phyloP scores from a whole-genome alignment of 495 filamentous ascomycete species.

The Trichoderma orchidacearum region DNA sequence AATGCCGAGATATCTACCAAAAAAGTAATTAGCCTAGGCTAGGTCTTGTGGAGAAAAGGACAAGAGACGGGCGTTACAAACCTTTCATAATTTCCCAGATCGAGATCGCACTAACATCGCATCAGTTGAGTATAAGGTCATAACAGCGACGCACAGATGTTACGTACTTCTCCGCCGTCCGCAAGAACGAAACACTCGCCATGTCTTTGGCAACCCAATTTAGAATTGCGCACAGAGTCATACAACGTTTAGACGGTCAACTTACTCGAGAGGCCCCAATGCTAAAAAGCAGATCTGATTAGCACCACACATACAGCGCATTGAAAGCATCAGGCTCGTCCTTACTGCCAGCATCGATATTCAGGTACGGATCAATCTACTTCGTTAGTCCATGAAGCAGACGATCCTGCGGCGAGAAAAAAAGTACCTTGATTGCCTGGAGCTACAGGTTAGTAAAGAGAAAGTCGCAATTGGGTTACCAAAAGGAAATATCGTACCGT shows the following conservation, averaged over 20 bases:
- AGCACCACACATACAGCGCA: no score
- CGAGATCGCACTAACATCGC: constrained; percentile 56
- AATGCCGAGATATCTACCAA: constrained; percentile 27
- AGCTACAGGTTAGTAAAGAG: constrained; percentile 24
- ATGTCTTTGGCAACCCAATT: no score
- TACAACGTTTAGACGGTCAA: no score
- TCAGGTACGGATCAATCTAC: constrained; percentile 79
- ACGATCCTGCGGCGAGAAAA: no score
- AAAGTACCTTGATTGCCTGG: no score
- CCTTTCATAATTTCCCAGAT: constrained; percentile 93
- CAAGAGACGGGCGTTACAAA: no score
- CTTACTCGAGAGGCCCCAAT: no score
- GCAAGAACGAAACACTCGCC: constrained; percentile 28
- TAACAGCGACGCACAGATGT: neutral
- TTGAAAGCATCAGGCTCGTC: constrained; percentile 21
- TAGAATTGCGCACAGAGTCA: no score
- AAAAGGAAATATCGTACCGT: neutral
- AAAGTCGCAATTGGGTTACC: neutral
- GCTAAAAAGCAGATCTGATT: no score
- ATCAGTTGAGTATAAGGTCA: neutral
- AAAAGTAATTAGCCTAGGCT: neutral
- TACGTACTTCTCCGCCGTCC: constrained; percentile 12
- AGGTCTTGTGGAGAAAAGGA: neutral
- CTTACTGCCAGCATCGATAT: constrained; percentile 64
- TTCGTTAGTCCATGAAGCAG: constrained; percentile 23